These are phyloP conservation scores for Chionographis japonica DNA, from an alignment of 106 monocot genomes.

Conservation along the genomic window DNA sequence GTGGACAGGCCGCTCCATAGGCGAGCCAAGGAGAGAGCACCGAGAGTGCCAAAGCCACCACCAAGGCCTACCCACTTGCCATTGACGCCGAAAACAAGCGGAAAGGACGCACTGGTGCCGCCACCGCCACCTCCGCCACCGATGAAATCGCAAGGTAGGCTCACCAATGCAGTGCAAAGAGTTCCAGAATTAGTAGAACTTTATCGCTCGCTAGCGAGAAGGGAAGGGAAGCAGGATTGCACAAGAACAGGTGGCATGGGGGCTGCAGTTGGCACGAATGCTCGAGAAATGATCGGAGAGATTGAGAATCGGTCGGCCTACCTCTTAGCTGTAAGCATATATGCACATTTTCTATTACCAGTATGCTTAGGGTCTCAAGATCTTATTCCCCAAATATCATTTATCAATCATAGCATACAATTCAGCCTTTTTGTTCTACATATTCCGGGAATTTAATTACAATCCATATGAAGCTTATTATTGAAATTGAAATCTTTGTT, in stretches of 20 bases:
- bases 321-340: constrained; percentile 50
- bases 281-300: constrained; percentile 65
- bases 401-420: neutral
- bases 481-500: too few relatives aligned
- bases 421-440: too few relatives aligned
- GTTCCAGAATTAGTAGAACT: constrained; percentile 57
- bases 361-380: neutral
- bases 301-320: constrained; percentile 67
- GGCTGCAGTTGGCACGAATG: constrained; percentile 15
- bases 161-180: constrained; percentile 27
- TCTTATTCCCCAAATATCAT: neutral
- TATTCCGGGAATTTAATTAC: too few relatives aligned
- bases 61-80: constrained; percentile 16
- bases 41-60: constrained; percentile 51
- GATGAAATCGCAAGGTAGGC: constrained; percentile 7
- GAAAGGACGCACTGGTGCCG: constrained; percentile 15
- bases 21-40: neutral
- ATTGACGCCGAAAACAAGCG: constrained; percentile 3
- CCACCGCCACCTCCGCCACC: constrained; percentile 26
- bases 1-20: neutral
- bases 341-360: neutral
- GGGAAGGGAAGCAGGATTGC: constrained; percentile 32
- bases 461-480: too few relatives aligned
- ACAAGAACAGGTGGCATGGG: constrained; percentile 18
- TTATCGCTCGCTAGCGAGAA: constrained; percentile 37